Evolutionary conservation across 129 eudicot genomes (phyloP).

Genomic region (Centrapalus pauciflorus): DNA sequence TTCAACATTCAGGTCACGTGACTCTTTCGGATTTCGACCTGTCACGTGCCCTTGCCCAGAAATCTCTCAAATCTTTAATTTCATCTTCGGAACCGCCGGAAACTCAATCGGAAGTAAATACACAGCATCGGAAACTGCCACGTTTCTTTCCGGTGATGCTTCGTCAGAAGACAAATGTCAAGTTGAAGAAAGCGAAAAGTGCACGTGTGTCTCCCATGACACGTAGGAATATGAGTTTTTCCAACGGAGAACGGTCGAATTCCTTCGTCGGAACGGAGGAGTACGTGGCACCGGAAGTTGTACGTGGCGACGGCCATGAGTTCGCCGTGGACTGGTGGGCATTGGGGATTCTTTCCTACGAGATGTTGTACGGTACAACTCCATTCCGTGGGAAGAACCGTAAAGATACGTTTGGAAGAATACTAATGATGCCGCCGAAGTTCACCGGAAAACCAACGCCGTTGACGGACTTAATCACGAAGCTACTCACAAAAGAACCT

Average conservation of each 20-base stretch:
- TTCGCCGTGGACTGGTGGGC: slow-evolving; percentile 97
- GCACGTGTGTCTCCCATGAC: slow-evolving; percentile 63
- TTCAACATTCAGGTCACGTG: slow-evolving; percentile 79
- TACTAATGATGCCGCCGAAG: slow-evolving; percentile 50
- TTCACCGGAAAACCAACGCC: slow-evolving; percentile 53
- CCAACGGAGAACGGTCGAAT: slow-evolving; percentile 53
- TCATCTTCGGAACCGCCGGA: slow-evolving; percentile 1
- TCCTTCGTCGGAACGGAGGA: slow-evolving; percentile 97
- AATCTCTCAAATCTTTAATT: slow-evolving; percentile 14
- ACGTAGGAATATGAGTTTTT: slow-evolving; percentile 29
- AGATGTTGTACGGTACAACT: slow-evolving; percentile 86
- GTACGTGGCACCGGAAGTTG: slow-evolving; percentile 84
- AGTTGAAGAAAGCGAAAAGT: slow-evolving; percentile 49
- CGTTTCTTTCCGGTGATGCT: slow-evolving; percentile 5
- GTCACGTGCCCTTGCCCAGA: slow-evolving; percentile 38
- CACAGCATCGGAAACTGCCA: slow-evolving; percentile 17
- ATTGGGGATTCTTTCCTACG: slow-evolving; percentile 64
- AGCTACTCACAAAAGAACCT: slow-evolving; percentile 67
- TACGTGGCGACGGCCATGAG: slow-evolving; percentile 80
- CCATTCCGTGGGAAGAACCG: slow-evolving; percentile 75
- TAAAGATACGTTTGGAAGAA: slow-evolving; percentile 65
- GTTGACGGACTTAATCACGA: slow-evolving; percentile 62
- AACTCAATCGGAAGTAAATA: not conserved
- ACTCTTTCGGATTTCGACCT: slow-evolving; percentile 88
- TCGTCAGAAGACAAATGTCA: not conserved